Evolutionary conservation across 1,284 basidiomycete species (phyloP).

Genomic region (Schizophyllum commune): DNA sequence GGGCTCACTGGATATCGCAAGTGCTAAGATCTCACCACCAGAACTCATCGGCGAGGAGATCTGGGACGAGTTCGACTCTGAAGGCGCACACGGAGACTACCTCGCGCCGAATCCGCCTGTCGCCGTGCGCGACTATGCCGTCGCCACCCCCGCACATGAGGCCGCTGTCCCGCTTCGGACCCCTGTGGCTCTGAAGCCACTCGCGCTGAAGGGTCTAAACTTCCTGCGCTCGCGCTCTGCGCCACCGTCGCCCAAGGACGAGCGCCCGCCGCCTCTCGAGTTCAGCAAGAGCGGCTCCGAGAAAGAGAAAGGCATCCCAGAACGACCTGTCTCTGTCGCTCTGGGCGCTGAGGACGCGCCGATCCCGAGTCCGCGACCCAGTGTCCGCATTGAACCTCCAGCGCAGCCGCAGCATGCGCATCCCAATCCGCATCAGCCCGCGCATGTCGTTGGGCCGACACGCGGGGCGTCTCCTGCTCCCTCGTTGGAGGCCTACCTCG

Average conservation of each 20-base stretch:
- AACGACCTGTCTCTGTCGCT: background rate
- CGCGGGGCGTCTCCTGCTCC: conserved; percentile 33
- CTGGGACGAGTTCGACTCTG: conserved; percentile 78
- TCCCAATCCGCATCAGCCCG: background rate
- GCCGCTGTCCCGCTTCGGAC: conserved; percentile 8
- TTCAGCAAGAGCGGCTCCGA: conserved; percentile 4
- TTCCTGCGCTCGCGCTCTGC: conserved; percentile 57
- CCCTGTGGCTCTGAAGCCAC: conserved; percentile 13
- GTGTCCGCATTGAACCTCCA: conserved; percentile 11
- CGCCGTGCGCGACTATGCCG: background rate
- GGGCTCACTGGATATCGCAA: background rate
- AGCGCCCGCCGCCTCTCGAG: conserved; percentile 3
- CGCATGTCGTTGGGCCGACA: background rate
- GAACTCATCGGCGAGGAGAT: conserved; percentile 88
- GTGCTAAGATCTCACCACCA: conserved; percentile 18
- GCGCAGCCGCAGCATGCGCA: conserved; percentile 12
- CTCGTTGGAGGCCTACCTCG: conserved; percentile 53
- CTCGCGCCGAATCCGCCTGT: conserved; percentile 30
- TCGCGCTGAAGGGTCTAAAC: conserved; percentile 36
- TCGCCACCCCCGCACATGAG: conserved; percentile 4
- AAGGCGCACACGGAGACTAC: conserved; percentile 60
- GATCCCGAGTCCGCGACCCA: conserved; percentile 5
- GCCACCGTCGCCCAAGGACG: conserved; percentile 23
- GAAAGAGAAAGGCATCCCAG: background rate
- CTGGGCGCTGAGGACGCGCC: background rate